phyloP scores from a whole-genome alignment of 1,139 yeast genomes.

The Hemisphaericaspora xylofermentans region DNA sequence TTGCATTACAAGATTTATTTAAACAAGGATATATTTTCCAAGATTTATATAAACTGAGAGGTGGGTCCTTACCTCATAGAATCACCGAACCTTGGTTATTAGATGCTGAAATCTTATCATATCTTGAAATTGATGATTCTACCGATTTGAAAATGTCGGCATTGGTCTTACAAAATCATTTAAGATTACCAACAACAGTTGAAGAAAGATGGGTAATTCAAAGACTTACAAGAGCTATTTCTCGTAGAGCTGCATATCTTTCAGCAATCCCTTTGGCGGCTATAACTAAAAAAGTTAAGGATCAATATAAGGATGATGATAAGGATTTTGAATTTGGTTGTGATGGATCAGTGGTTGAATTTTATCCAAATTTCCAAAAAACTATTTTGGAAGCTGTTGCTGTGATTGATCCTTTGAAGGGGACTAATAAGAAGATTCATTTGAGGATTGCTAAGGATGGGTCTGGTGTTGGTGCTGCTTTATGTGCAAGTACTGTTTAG shows the following conservation, averaged over 20 bases:
- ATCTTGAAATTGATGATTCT: conserved; percentile 79
- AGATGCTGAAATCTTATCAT: conserved; percentile 80
- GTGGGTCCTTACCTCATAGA: conserved; percentile 61
- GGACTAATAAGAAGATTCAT: conserved; percentile 67
- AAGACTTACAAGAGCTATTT: conserved; percentile 69
- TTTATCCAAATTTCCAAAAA: conserved; percentile 82
- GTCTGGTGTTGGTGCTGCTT: conserved; percentile 94
- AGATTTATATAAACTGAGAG: conserved; percentile 50
- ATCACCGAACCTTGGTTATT: conserved; percentile 73
- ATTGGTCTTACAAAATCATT: conserved; percentile 58
- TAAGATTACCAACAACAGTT: conserved; percentile 63
- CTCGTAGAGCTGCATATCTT: conserved; percentile 80
- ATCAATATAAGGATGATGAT: conserved; percentile 50
- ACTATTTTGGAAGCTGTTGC: conserved; percentile 75
- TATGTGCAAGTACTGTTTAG: conserved; percentile 55
- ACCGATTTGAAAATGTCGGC: conserved; percentile 66
- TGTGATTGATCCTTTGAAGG: conserved; percentile 66
- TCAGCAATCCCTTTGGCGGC: conserved; percentile 91
- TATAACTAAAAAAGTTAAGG: conserved; percentile 43
- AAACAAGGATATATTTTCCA: conserved; percentile 53
- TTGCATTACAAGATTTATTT: conserved; percentile 66
- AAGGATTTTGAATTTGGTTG: conserved; percentile 86
- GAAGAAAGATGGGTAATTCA: conserved; percentile 75
- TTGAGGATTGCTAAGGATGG: conserved; percentile 89
- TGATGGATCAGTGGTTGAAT: conserved; percentile 92